These are phyloP conservation scores for Aspergillus versicolor DNA, from an alignment of 2,329 filamentous ascomycete genomes.

Conservation along the genomic window DNA sequence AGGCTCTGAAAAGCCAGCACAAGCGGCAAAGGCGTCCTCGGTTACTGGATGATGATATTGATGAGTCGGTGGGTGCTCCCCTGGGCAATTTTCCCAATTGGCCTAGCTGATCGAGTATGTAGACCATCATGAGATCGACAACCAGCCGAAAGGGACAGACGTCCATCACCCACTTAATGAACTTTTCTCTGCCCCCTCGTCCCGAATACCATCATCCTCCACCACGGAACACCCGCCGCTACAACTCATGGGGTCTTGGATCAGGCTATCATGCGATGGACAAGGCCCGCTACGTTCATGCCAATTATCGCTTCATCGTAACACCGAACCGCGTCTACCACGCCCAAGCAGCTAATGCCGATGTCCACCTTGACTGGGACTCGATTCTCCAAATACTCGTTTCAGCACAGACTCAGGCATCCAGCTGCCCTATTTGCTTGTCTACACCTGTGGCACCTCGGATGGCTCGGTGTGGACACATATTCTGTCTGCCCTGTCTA, in stretches of 20 bases:
- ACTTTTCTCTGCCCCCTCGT: slow-evolving; percentile 78
- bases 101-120: slow-evolving; percentile 18
- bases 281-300: slow-evolving; percentile 89
- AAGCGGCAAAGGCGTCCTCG: slow-evolving; percentile 74
- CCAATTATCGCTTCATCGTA: slow-evolving; percentile 97
- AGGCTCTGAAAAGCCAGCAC: slow-evolving; percentile 77
- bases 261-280: slow-evolving; percentile 88
- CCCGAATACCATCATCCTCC: slow-evolving; percentile 57
- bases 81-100: background rate
- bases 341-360: slow-evolving; percentile 78
- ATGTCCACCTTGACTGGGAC: slow-evolving; percentile 86
- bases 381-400: slow-evolving; percentile 88
- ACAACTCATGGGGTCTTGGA: slow-evolving; percentile 78
- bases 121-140: slow-evolving; percentile 63
- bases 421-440: slow-evolving; percentile 92
- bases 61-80: slow-evolving; percentile 64
- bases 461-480: slow-evolving; percentile 96
- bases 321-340: slow-evolving; percentile 77
- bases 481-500: slow-evolving; percentile 90
- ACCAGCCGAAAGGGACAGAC: slow-evolving; percentile 84
- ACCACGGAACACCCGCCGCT: slow-evolving; percentile 64
- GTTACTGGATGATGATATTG: slow-evolving; percentile 78
- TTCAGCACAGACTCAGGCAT: slow-evolving; percentile 81
- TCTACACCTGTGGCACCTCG: slow-evolving; percentile 88
- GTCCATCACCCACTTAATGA: slow-evolving; percentile 94